A percentile compares a stretch with the other conserved stretches of the same genome.
Evolutionary conservation across 306 rosid species (phyloP).

Genomic region (Lupinus albus): DNA sequence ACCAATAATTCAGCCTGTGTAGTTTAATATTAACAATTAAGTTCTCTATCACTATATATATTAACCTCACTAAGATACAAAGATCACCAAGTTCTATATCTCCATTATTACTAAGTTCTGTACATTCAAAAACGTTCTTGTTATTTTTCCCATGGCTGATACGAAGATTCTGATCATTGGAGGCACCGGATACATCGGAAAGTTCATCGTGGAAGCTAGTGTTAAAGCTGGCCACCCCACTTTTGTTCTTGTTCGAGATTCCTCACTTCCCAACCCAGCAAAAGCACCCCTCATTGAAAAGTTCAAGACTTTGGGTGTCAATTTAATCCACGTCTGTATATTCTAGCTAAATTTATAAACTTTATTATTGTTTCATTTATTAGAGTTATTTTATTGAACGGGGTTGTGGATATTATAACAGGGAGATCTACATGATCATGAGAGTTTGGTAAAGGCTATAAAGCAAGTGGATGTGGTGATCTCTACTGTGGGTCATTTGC

Average conservation of each 20-base stretch:
- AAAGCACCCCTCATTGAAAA: constrained; percentile 51
- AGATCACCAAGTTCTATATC: too few relatives aligned
- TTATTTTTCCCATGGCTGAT: neutral
- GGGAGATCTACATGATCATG: constrained; percentile 75
- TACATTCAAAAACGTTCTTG: neutral
- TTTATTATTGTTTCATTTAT: neutral
- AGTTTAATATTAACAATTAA: neutral
- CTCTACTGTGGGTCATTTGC: constrained; percentile 50
- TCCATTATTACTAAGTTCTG: too few relatives aligned
- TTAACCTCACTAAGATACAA: too few relatives aligned
- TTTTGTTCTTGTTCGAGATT: constrained; percentile 48
- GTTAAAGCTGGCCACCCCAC: constrained; percentile 57
- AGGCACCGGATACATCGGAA: constrained; percentile 66
- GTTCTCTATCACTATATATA: too few relatives aligned
- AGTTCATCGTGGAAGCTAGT: constrained; percentile 62
- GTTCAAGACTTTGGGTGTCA: constrained; percentile 53
- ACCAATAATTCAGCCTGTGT: neutral
- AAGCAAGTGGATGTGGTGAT: constrained; percentile 72
- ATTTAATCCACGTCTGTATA: constrained; percentile 41
- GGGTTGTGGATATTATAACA: neutral
- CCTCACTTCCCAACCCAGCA: constrained; percentile 48
- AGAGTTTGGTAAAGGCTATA: constrained; percentile 71
- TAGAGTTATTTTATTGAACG: too few relatives aligned
- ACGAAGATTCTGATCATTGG: constrained; percentile 59
- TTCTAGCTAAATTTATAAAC: neutral